Evolutionary conservation across 805 yeast genomes (phyloP).

Genomic region (Cyberlindnera japonica): DNA sequence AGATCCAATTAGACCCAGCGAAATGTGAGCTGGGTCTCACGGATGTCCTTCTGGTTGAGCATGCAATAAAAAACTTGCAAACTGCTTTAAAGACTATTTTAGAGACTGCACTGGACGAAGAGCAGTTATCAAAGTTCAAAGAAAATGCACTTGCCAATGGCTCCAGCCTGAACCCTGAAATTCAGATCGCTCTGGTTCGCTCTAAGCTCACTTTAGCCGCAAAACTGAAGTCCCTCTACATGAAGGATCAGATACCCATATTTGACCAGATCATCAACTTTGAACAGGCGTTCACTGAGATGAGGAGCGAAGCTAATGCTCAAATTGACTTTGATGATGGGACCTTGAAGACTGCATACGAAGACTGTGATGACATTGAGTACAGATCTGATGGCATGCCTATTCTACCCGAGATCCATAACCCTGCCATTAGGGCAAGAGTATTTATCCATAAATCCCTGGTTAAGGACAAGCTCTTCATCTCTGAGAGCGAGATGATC

Average conservation of each 20-base stretch:
- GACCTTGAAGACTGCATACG: not conserved
- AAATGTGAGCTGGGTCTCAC: conserved; percentile 15
- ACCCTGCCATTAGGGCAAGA: conserved; percentile 54
- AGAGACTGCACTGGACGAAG: conserved; percentile 52
- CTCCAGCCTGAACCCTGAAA: conserved; percentile 34
- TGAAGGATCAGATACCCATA: conserved; percentile 44
- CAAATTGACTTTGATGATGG: conserved; percentile 9
- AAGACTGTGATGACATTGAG: conserved; percentile 17
- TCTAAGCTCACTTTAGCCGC: conserved; percentile 59
- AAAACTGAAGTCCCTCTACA: conserved; percentile 50
- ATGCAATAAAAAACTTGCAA: conserved; percentile 49
- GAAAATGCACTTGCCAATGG: conserved; percentile 22
- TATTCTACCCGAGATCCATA: conserved; percentile 60
- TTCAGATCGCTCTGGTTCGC: conserved; percentile 48
- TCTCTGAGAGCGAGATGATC: conserved; percentile 54
- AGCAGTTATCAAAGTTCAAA: conserved; percentile 36
- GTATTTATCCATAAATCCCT: conserved; percentile 83
- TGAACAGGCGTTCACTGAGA: conserved; percentile 19
- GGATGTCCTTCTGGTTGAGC: conserved; percentile 39
- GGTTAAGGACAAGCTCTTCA: conserved; percentile 53
- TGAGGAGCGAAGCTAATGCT: not conserved
- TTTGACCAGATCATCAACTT: conserved; percentile 53
- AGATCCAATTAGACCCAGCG: not conserved
- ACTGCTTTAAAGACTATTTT: conserved; percentile 48
- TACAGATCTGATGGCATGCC: conserved; percentile 46